Evolutionary conservation across 495 filamentous ascomycete species (phyloP), one percentile per base, ranked within the genome.

Genomic region (Penicillium herquei): DNA sequence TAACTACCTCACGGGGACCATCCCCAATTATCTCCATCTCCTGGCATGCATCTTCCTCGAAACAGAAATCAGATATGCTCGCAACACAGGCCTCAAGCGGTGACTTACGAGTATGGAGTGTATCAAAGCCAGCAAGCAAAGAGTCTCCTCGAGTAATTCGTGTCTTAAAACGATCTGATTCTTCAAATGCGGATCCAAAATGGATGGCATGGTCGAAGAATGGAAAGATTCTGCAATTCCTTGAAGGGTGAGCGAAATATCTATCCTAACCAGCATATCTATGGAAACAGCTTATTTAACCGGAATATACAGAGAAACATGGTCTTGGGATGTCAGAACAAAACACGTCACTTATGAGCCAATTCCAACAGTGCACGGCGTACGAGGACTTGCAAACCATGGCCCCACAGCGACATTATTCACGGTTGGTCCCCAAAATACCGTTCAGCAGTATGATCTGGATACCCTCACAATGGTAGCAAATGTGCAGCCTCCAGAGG

Each of bases 141-240:
- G 86, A 87, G 39, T 81, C 92, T 48, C 83, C 88, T 16, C 90
- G 90, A 63, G 88, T 96, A 6, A 96, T 98, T 54, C 80, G 94
- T 46, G 85, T 95, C 5, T 72, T 99, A 47, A 96, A 92, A 72
- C 78, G 87, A 62, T 84, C 83, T 6, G 91, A 96, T 58, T 88
- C 68, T 1, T 69, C 80, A 49, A 75, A 84, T 32, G 72, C 84
- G 11, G 91, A 91, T 9, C 89, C 88, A 16, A 96, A 96, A 69
- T 99, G 93, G 93, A 89, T 96, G 80, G 88, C 83, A 21, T 99
- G 94, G 94, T 98, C 95, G 3, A 98, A 96, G 75, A 96, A 96
- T 75, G 94, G 94, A 30, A 87, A 90, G 59, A 91, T 99, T 57
- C 81, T 99, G 48, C 94, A 99, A 73, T 93, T 84, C 73, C 84